phyloP scores from a whole-genome alignment of 495 filamentous ascomycete species.

The Penicillium fimorum region DNA sequence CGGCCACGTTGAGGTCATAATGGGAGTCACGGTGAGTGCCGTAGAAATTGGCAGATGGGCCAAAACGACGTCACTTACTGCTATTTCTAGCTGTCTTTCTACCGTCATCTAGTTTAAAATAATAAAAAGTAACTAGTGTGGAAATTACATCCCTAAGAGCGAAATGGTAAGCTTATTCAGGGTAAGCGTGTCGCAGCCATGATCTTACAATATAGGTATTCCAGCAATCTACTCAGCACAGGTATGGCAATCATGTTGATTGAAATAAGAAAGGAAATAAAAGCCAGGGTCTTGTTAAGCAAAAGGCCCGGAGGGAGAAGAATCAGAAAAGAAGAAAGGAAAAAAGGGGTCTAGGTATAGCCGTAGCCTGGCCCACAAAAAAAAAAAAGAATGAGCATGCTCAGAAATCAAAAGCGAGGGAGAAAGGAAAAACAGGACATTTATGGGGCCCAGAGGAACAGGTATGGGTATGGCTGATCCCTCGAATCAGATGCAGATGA shows the following conservation, averaged over 20 bases:
- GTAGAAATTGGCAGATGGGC: neutral
- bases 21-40: neutral
- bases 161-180: too few relatives aligned
- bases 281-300: conserved; percentile 6
- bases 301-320: conserved; percentile 12
- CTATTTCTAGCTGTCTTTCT: neutral
- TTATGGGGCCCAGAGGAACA: conserved; percentile 16
- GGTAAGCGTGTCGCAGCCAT: too few relatives aligned
- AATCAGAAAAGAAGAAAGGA: conserved; percentile 16
- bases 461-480: conserved; percentile 30
- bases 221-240: conserved; percentile 26
- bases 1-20: neutral
- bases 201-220: neutral
- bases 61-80: neutral
- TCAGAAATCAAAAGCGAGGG: conserved; percentile 12
- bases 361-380: conserved; percentile 30
- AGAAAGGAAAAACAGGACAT: conserved; percentile 13
- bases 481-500: conserved; percentile 30
- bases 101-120: too few relatives aligned
- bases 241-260: conserved; percentile 41
- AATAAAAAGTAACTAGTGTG: too few relatives aligned
- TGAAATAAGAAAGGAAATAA: conserved; percentile 22
- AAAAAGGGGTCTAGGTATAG: conserved; percentile 26
- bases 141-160: too few relatives aligned
- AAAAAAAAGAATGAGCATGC: conserved; percentile 18